Evolutionary conservation across 1,139 yeast genomes (phyloP).

Genomic region (Pichia sp.): DNA sequence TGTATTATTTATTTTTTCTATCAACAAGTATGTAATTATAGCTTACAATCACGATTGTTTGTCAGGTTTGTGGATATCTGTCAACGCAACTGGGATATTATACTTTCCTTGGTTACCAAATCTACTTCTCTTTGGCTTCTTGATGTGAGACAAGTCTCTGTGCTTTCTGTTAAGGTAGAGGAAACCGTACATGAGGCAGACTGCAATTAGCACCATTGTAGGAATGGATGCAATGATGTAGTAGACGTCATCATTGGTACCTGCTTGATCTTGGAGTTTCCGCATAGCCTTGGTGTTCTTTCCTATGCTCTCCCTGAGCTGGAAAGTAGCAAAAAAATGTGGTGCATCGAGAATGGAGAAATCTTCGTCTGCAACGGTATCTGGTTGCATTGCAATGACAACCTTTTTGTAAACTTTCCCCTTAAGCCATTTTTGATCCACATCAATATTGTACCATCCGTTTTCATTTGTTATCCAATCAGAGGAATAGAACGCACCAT

Average conservation of each 20-base stretch:
- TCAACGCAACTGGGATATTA: slow-evolving; percentile 21
- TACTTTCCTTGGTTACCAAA: slow-evolving; percentile 37
- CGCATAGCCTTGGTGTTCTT: slow-evolving; percentile 52
- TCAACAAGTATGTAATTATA: background rate
- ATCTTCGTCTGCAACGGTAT: slow-evolving; percentile 55
- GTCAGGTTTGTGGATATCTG: slow-evolving; percentile 25
- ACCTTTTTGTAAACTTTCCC: slow-evolving; percentile 42
- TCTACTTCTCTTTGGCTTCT: slow-evolving; percentile 43
- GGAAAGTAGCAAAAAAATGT: slow-evolving; percentile 45
- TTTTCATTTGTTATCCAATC: slow-evolving; percentile 64
- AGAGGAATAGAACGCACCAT: slow-evolving; percentile 49
- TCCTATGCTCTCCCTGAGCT: slow-evolving; percentile 50
- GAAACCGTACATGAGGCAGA: slow-evolving; percentile 57
- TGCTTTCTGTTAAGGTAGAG: slow-evolving; percentile 48
- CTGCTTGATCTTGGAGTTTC: slow-evolving; percentile 43
- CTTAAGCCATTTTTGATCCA: slow-evolving; percentile 56
- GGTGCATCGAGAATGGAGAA: slow-evolving; percentile 48
- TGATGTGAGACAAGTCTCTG: slow-evolving; percentile 39
- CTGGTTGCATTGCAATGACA: slow-evolving; percentile 67
- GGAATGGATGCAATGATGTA: slow-evolving; percentile 68
- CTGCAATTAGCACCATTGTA: slow-evolving; percentile 56
- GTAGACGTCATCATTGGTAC: slow-evolving; percentile 58
- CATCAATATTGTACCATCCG: slow-evolving; percentile 60
- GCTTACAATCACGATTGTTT: slow-evolving; percentile 8
- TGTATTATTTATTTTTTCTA: background rate